Evolutionary conservation across 805 yeast species (phyloP).

Genomic region (Starmerella bombi): DNA sequence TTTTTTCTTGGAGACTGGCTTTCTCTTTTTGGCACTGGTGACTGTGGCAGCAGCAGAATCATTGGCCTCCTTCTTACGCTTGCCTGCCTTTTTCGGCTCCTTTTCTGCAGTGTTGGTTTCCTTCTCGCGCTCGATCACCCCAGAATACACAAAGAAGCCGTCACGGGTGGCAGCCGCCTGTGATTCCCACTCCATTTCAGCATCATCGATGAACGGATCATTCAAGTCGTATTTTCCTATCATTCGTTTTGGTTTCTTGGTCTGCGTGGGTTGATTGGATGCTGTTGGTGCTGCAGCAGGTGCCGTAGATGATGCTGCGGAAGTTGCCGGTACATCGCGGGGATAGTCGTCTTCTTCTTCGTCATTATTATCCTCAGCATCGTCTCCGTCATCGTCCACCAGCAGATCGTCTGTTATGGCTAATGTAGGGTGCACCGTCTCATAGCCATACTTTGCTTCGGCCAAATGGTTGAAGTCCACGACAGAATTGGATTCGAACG

Average conservation of each 20-base stretch:
- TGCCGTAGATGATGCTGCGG: slow-evolving; percentile 19
- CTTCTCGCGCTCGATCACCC: slow-evolving; percentile 43
- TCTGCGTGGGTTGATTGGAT: slow-evolving; percentile 4
- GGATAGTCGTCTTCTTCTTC: slow-evolving; percentile 28
- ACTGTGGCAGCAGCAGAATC: not conserved
- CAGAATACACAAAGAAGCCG: slow-evolving; percentile 91
- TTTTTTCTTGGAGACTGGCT: slow-evolving; percentile 1
- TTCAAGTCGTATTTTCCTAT: slow-evolving; percentile 55
- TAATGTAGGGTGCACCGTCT: slow-evolving; percentile 55
- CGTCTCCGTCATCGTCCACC: slow-evolving; percentile 40
- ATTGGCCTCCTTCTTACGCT: slow-evolving; percentile 12
- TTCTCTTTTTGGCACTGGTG: slow-evolving; percentile 3
- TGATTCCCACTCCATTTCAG: slow-evolving; percentile 85
- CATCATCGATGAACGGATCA: slow-evolving; percentile 95
- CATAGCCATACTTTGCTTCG: slow-evolving; percentile 77
- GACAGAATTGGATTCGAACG: slow-evolving; percentile 32
- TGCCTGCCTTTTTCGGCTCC: slow-evolving; percentile 14
- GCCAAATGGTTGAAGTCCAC: slow-evolving; percentile 58
- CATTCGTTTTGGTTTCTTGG: slow-evolving; percentile 25
- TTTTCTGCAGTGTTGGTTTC: slow-evolving; percentile 13
- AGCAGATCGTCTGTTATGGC: slow-evolving; percentile 39
- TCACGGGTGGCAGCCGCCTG: slow-evolving; percentile 85
- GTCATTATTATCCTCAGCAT: slow-evolving; percentile 36
- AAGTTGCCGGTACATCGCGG: slow-evolving; percentile 29
- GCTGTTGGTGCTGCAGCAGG: slow-evolving; percentile 6